A percentile compares a stretch with the other conserved stretches of the same genome.
Conservation (phyloP, 257 asterid species). For the Haberlea rhodopensis region DNA sequence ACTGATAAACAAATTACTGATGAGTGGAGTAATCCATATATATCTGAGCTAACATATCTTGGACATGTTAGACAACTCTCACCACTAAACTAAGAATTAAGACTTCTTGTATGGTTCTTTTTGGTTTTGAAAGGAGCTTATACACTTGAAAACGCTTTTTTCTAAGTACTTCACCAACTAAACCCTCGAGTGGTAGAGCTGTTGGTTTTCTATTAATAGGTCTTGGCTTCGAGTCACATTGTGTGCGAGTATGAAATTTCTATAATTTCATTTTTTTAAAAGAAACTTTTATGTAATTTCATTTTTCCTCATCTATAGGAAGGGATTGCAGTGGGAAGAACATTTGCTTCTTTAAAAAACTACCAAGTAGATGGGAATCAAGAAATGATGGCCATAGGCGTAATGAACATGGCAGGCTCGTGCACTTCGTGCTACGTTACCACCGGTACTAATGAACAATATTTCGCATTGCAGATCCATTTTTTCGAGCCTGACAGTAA, state of each 20-base stretch:
- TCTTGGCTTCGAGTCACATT: not conserved
- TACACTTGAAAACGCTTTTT: no score
- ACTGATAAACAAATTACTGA: no score
- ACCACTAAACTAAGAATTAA: no score
- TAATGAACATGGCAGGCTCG: conserved; percentile 98
- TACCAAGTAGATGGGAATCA: conserved; percentile 97
- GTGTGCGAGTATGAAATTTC: no score
- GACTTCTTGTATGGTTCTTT: no score
- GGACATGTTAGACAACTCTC: no score
- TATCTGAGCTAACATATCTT: no score
- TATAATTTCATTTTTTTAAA: no score
- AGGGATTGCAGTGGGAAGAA: conserved; percentile 96
- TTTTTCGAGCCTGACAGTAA: not conserved
- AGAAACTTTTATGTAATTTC: no score
- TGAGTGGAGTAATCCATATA: no score
- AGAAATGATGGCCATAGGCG: conserved; percentile 98
- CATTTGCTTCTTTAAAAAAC: conserved; percentile 76
- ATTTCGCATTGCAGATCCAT: not conserved
- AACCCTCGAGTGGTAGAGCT: not conserved
- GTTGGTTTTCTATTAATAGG: not conserved
- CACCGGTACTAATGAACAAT: conserved; percentile 45
- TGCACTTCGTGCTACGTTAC: conserved; percentile 92
- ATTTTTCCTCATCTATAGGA: conserved; percentile 41
- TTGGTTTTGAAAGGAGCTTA: no score
- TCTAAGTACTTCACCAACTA: not conserved